Evolutionary conservation across 1,284 basidiomycete genomes (phyloP), one percentile per base, ranked within the genome.

Genomic region (Cutaneotrichosporon spelunceum): DNA sequence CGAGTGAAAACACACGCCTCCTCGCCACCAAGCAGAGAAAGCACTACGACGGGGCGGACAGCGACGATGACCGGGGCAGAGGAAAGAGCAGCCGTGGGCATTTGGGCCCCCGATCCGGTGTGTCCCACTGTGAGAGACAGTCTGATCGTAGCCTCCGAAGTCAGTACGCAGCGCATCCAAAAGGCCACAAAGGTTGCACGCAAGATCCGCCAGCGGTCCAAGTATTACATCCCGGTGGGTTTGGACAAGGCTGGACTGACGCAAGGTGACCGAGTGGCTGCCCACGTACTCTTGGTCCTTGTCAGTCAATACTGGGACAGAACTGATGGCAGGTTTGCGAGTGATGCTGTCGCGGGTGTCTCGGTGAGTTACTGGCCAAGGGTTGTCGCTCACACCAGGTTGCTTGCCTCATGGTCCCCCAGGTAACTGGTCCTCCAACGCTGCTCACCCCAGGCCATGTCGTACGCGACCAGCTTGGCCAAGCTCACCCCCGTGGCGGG

Each of bases 391-490:
- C 26, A 61, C 55, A 9, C 13, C 61, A 78, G 75, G 70, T 95
- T 8, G 90, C 93, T 9, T 91, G 88, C 63, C 87, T 96, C 80
- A 83, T 96, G 53, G 90, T 96, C 66, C 93, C 93, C 4, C 91
- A 93, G 76, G 91, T 75, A 53, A 71, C 55, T 14, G 2, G 14
- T 19, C 26, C 16, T n/a, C 14, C n/a, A 4, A 9, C 26, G 14
- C n/a, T 19, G 39, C 57, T 58, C n/a, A 58, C 49, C 9, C 4
- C 63, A 79, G 73, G 72, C 89, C 1, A 90, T 97, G 78, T 91
- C 90, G 70, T 97, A 96, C 74, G 92, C 92, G 3, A 87, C 88
- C 1, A 88, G 90, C 3, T 81, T 97, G 7, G 92, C 93, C 10
- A 85, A 87, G 64, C 80, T 93, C 42, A 88, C 85, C 66, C 90